Evolutionary conservation across 2,329 filamentous ascomycete genomes (phyloP).

Genomic region (Pyrenochaeta sp.): DNA sequence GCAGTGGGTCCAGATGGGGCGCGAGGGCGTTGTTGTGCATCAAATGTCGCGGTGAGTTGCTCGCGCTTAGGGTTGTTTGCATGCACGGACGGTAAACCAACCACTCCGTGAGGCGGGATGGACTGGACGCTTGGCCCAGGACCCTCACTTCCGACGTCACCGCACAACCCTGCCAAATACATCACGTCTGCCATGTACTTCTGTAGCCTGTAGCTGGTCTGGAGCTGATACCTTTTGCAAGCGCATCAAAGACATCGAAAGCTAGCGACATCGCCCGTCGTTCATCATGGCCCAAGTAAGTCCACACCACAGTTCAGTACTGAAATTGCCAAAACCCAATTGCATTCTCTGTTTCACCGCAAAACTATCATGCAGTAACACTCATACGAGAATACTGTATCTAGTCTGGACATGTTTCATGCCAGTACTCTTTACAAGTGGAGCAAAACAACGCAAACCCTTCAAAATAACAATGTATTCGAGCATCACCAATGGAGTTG

Average conservation of each 20-base stretch:
- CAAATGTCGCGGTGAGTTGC: constrained; percentile 21
- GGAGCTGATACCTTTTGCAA: too few relatives aligned
- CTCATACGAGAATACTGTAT: too few relatives aligned
- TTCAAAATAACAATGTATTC: too few relatives aligned
- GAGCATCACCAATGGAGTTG: too few relatives aligned
- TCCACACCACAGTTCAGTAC: not conserved
- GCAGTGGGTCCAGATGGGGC: constrained; percentile 11
- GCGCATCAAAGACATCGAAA: constrained; percentile 3
- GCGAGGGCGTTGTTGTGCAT: constrained; percentile 16
- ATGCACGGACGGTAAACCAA: constrained; percentile 5
- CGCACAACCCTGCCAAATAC: constrained; percentile 7
- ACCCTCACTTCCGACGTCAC: constrained; percentile 18
- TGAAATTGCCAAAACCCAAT: too few relatives aligned
- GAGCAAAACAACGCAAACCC: too few relatives aligned
- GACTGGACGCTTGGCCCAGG: constrained; percentile 10
- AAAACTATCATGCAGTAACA: too few relatives aligned
- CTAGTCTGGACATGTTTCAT: too few relatives aligned
- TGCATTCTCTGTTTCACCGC: not conserved
- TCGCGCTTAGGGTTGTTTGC: constrained; percentile 36
- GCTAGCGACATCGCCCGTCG: not conserved
- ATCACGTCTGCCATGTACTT: too few relatives aligned
- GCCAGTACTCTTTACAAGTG: too few relatives aligned
- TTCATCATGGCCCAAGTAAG: constrained; percentile 37
- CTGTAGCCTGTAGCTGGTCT: too few relatives aligned
- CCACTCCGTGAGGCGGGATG: constrained; percentile 3